These are phyloP conservation scores for Vicia faba DNA, from an alignment of 306 rosid genomes.

Conservation along the genomic window DNA sequence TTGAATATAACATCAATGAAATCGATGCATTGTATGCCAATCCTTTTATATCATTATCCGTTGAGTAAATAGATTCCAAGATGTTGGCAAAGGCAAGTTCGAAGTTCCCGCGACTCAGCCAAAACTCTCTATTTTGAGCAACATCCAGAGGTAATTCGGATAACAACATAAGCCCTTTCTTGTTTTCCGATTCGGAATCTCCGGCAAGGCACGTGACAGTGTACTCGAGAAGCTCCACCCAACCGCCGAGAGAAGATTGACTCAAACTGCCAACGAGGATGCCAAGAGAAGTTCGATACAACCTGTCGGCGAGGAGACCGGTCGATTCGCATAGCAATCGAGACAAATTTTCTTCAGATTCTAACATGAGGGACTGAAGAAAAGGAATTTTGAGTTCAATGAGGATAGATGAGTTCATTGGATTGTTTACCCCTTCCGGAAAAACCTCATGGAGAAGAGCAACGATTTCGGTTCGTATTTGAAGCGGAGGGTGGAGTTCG, in stretches of 20 bases:
- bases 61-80: not conserved
- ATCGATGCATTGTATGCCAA: constrained; percentile 2
- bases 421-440: not conserved
- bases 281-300: not conserved
- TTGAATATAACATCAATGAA: not conserved
- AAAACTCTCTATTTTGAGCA: not conserved
- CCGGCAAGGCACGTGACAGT: not conserved
- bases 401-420: not conserved
- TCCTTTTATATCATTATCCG: not conserved
- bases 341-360: not conserved
- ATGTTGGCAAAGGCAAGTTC: not conserved
- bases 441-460: not conserved
- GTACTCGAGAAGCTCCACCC: constrained; percentile 34
- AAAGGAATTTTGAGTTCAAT: not conserved
- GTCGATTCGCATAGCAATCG: not conserved
- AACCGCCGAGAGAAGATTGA: not conserved
- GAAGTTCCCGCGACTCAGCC: not conserved
- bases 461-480: not conserved
- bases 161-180: constrained; percentile 27
- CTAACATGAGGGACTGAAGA: not conserved
- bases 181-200: not conserved
- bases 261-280: not conserved
- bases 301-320: not conserved
- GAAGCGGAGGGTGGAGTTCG: not conserved
- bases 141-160: not conserved